A percentile compares a stretch with the other conserved stretches of the same genome.
Evolutionary conservation across 73 alveolate genomes (phyloP).

Genomic region (Symbiodinium pilosum): DNA sequence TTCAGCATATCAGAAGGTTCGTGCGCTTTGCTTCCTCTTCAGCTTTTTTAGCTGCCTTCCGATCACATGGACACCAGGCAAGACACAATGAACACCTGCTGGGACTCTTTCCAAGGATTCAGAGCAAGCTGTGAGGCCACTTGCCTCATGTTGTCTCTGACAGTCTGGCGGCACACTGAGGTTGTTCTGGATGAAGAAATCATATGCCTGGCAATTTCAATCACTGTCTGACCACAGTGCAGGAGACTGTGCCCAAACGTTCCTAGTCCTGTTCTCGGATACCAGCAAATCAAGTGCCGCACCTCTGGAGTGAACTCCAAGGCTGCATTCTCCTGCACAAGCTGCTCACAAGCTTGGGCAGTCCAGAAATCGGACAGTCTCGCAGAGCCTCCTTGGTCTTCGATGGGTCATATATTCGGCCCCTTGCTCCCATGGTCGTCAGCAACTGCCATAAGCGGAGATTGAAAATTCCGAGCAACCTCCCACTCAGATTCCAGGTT

Average conservation of each 20-base stretch:
- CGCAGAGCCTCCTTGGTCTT: constrained; percentile 50
- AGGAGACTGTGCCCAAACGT: too few species aligned
- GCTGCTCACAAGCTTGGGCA: neutral
- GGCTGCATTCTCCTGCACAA: neutral
- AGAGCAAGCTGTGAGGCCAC: neutral
- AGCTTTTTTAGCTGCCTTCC: constrained; percentile 60
- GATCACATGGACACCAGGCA: neutral
- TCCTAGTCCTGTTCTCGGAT: too few species aligned
- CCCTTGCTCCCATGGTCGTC: constrained; percentile 57
- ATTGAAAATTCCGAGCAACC: neutral
- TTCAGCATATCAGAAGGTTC: too few species aligned
- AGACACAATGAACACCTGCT: too few species aligned
- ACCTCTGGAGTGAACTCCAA: constrained; percentile 45
- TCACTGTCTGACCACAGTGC: neutral
- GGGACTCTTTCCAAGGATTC: too few species aligned
- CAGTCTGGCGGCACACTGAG: constrained; percentile 71
- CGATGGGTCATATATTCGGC: constrained; percentile 41
- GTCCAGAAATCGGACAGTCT: neutral
- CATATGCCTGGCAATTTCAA: constrained; percentile 17
- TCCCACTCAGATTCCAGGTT: too few species aligned
- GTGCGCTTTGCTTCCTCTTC: constrained; percentile 65
- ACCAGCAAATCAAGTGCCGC: neutral
- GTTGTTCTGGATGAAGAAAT: constrained; percentile 32
- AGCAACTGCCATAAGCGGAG: constrained; percentile 9
- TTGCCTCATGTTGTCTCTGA: constrained; percentile 66